Percentiles rank a stretch among this genome's conserved stretches.
phyloP scores from a whole-genome alignment of 228 moss, liverwort and hornwort species.

The Sphagnum fallax region DNA sequence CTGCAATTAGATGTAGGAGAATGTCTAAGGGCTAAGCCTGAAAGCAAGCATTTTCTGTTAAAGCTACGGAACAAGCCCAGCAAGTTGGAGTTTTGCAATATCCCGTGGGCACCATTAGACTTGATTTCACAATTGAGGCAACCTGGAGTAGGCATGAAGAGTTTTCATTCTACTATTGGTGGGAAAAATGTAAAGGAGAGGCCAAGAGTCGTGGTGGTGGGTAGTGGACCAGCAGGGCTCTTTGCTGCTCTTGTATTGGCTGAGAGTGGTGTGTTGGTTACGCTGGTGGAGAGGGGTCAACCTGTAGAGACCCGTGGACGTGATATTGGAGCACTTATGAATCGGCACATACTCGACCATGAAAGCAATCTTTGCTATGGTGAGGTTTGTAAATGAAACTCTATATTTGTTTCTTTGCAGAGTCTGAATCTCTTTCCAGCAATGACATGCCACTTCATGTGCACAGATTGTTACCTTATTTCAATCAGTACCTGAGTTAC shows the following conservation, averaged over 20 bases:
- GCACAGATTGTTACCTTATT: too few species aligned
- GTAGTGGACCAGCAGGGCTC: conserved; percentile 94
- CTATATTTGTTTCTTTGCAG: neutral
- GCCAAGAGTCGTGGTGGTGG: conserved; percentile 74
- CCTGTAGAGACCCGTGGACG: conserved; percentile 84
- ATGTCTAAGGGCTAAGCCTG: conserved; percentile 41
- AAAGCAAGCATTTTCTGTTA: conserved; percentile 38
- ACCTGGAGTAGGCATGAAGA: neutral
- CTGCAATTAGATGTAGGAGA: conserved; percentile 69
- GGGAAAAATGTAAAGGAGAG: conserved; percentile 17
- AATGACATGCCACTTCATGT: too few species aligned
- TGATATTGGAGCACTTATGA: conserved; percentile 94
- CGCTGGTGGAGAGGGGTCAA: conserved; percentile 88
- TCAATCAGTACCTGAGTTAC: too few species aligned
- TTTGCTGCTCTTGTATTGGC: conserved; percentile 87
- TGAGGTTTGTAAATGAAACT: conserved; percentile 48
- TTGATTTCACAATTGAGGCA: conserved; percentile 52
- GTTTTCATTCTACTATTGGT: too few species aligned
- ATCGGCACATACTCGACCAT: conserved; percentile 61
- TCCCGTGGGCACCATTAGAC: conserved; percentile 53
- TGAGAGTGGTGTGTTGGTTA: conserved; percentile 71
- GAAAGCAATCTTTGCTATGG: conserved; percentile 97
- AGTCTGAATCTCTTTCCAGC: neutral
- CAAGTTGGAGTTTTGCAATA: conserved; percentile 55
- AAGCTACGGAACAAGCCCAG: conserved; percentile 49